Percentiles rank a stretch among this genome's conserved stretches.
Evolutionary conservation across 192 early-diverging fungal species (phyloP).

Genomic region (Coemansia sp.): DNA sequence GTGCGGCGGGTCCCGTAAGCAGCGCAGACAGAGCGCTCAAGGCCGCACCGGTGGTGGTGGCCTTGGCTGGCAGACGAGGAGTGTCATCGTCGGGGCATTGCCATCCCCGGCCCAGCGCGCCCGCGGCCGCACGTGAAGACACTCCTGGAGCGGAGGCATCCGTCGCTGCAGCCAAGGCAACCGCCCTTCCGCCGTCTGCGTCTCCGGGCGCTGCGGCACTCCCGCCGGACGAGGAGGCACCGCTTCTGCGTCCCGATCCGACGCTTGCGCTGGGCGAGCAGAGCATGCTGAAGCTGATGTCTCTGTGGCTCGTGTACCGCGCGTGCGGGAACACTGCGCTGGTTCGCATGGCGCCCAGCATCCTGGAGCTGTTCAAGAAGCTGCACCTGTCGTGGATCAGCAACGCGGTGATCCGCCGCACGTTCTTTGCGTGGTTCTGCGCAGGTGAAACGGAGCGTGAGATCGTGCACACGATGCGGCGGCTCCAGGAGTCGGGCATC

Average conservation of each 20-base stretch:
- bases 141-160: neutral
- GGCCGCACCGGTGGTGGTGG: constrained; percentile 10
- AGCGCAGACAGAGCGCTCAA: neutral
- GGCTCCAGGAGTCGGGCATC: constrained; percentile 63
- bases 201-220: neutral
- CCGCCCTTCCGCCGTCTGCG: neutral
- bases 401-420: constrained; percentile 74
- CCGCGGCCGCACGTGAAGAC: constrained; percentile 10
- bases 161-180: constrained; percentile 2
- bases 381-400: constrained; percentile 51
- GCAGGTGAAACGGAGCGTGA: constrained; percentile 85
- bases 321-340: constrained; percentile 37
- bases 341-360: constrained; percentile 36
- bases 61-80: constrained; percentile 17
- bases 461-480: constrained; percentile 78
- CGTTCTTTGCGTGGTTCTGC: constrained; percentile 83
- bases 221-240: neutral
- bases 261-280: constrained; percentile 41
- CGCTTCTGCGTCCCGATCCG: constrained; percentile 46
- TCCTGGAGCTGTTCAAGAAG: constrained; percentile 32
- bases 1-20: constrained; percentile 22
- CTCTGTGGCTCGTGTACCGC: constrained; percentile 43
- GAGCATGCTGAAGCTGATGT: constrained; percentile 38
- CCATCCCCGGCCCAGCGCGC: constrained; percentile 8
- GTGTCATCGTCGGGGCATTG: constrained; percentile 13